Percentiles rank a stretch among this genome's conserved stretches.
Conservation (phyloP, 495 filamentous ascomycete genomes). For the Corynascus novoguineensis region DNA sequence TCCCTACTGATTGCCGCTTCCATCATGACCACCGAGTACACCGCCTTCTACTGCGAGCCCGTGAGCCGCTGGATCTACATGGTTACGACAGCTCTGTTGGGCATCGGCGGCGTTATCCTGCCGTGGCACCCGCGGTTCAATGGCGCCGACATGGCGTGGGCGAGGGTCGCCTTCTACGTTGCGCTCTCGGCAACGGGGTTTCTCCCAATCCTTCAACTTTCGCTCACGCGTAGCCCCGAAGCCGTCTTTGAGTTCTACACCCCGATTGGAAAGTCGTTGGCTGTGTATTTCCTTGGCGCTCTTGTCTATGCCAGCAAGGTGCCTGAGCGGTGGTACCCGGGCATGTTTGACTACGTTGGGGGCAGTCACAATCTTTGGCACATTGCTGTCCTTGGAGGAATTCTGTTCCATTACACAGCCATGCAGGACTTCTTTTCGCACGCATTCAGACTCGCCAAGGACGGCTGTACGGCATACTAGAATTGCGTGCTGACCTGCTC, state of each 20-base stretch:
- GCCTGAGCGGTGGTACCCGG: constrained; percentile 88
- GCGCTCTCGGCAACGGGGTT: constrained; percentile 86
- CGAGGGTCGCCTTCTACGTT: constrained; percentile 86
- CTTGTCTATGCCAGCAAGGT: constrained; percentile 88
- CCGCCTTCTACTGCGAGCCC: constrained; percentile 97
- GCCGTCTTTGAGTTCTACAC: constrained; percentile 84
- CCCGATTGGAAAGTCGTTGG: constrained; percentile 75
- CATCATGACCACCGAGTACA: constrained; percentile 98
- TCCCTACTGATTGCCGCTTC: constrained; percentile 92
- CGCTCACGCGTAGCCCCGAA: constrained; percentile 62
- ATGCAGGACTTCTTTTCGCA: constrained; percentile 91
- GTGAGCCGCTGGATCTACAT: constrained; percentile 84
- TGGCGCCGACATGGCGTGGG: constrained; percentile 83
- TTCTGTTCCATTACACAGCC: constrained; percentile 89
- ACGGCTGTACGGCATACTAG: constrained; percentile 45
- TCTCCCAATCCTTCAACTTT: constrained; percentile 79
- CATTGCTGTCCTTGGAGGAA: constrained; percentile 89
- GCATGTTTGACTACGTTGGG: constrained; percentile 89
- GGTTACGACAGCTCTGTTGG: constrained; percentile 69
- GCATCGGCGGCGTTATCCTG: constrained; percentile 81
- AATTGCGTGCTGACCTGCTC: neutral
- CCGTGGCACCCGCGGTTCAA: constrained; percentile 98
- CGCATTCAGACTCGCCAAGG: constrained; percentile 69
- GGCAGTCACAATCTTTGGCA: constrained; percentile 98
- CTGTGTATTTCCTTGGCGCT: constrained; percentile 82